Evolutionary conservation across 1,284 basidiomycete genomes (phyloP).

Genomic region (Chondrostereum purpureum): DNA sequence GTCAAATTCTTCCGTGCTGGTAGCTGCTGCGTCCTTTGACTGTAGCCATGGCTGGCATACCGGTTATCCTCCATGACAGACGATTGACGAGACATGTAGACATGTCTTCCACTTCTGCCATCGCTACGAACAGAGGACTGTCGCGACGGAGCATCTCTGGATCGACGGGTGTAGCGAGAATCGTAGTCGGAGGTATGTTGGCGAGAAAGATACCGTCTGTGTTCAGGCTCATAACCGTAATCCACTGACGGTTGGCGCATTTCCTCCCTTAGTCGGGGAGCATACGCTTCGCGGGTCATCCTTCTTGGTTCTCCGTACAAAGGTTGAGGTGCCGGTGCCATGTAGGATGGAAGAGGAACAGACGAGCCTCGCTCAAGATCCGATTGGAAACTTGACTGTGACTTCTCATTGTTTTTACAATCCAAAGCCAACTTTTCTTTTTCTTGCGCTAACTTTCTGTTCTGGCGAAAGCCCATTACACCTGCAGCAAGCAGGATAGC

Average conservation of each 20-base stretch:
- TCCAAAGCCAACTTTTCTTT: slow-evolving; percentile 8
- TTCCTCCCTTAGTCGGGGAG: background rate
- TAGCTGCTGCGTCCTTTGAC: too few relatives aligned
- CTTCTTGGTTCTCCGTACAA: slow-evolving; percentile 9
- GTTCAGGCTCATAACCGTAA: background rate
- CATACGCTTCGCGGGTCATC: slow-evolving; percentile 8
- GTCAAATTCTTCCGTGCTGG: background rate
- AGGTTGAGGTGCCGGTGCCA: slow-evolving; percentile 7
- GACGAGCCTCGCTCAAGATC: slow-evolving; percentile 4
- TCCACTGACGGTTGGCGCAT: too few relatives aligned
- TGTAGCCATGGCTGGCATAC: background rate
- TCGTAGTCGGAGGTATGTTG: background rate
- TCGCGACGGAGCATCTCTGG: background rate
- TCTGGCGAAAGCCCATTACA: slow-evolving; percentile 23
- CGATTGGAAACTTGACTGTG: background rate
- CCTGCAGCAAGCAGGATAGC: slow-evolving; percentile 32
- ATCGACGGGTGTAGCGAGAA: background rate
- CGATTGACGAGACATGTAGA: background rate
- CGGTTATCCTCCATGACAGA: background rate
- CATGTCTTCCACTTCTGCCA: background rate
- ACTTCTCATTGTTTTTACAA: slow-evolving; percentile 5
- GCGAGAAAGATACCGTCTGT: background rate
- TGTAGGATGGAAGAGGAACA: slow-evolving; percentile 13
- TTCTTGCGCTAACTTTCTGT: slow-evolving; percentile 16
- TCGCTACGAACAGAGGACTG: background rate